Evolutionary conservation across 2,329 filamentous ascomycete genomes (phyloP).

Genomic region (Sordariomycetes sp.): DNA sequence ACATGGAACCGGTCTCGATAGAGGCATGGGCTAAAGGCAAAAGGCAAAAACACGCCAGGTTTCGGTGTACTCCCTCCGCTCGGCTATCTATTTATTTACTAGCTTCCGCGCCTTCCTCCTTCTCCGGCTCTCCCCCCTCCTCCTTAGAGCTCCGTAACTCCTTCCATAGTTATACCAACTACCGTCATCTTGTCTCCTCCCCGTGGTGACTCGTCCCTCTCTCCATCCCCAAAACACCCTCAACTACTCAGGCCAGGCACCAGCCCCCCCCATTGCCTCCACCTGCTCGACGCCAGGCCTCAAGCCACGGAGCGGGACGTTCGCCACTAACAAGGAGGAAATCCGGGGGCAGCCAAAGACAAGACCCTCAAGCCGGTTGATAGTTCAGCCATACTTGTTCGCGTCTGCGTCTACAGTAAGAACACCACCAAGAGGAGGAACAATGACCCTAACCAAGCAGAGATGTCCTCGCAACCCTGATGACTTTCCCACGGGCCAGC

Average conservation of each 20-base stretch:
- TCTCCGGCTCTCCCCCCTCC: neutral
- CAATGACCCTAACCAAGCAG: slow-evolving; percentile 2
- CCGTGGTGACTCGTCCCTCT: neutral
- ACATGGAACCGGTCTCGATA: neutral
- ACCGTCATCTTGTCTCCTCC: neutral
- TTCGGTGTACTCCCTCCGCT: neutral
- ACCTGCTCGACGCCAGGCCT: neutral
- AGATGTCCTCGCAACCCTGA: slow-evolving; percentile 22
- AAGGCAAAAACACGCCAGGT: neutral
- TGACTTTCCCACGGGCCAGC: slow-evolving; percentile 71
- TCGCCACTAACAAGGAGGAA: neutral
- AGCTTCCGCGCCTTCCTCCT: neutral
- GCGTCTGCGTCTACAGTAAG: slow-evolving; percentile 2
- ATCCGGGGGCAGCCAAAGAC: neutral
- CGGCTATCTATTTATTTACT: neutral
- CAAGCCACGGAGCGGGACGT: neutral
- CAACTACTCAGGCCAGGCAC: neutral
- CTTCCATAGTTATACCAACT: neutral
- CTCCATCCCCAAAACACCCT: neutral
- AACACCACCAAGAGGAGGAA: slow-evolving; percentile 1
- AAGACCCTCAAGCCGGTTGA: neutral
- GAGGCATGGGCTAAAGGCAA: neutral
- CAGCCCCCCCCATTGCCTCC: neutral
- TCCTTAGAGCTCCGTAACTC: neutral
- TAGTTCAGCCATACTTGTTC: neutral